A percentile compares a stretch with the other conserved stretches of the same genome.
phyloP scores from a whole-genome alignment of 1,284 basidiomycete genomes.

The Ceratobasidium papillatum region DNA sequence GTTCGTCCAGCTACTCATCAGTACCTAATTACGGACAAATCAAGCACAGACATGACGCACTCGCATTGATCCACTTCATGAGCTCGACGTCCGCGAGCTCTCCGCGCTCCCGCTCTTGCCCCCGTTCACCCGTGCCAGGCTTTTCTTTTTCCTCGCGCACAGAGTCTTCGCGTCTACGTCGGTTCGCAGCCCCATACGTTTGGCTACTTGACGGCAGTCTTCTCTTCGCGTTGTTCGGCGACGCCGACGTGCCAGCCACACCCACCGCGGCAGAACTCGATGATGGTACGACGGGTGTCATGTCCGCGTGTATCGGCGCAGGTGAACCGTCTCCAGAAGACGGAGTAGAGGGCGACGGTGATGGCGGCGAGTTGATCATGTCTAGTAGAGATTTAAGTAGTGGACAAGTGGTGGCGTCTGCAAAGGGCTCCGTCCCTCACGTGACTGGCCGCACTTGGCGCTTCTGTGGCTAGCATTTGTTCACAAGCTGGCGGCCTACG shows the following conservation, averaged over 20 bases:
- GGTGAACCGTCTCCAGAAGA: constrained; percentile 27
- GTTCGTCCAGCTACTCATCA: neutral
- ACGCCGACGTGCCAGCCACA: neutral
- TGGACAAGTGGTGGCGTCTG: neutral
- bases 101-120: constrained; percentile 17
- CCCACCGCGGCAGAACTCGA: neutral
- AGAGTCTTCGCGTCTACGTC: constrained; percentile 26
- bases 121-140: neutral
- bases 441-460: neutral
- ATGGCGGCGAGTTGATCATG: constrained; percentile 31
- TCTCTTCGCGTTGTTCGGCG: constrained; percentile 28
- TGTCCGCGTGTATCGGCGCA: constrained; percentile 4
- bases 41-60: neutral
- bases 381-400: neutral
- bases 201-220: constrained; percentile 20
- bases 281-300: neutral
- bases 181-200: constrained; percentile 25
- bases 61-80: constrained; percentile 37
- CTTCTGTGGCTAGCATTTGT: neutral
- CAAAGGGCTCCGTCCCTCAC: constrained; percentile 8
- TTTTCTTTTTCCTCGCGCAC: constrained; percentile 24
- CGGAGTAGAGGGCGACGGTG: constrained; percentile 31
- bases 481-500: neutral
- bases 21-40: neutral
- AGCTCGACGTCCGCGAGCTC: constrained; percentile 32